Conservation (phyloP, 768 basidiomycete genomes). For the Podaxis sp. region DNA sequence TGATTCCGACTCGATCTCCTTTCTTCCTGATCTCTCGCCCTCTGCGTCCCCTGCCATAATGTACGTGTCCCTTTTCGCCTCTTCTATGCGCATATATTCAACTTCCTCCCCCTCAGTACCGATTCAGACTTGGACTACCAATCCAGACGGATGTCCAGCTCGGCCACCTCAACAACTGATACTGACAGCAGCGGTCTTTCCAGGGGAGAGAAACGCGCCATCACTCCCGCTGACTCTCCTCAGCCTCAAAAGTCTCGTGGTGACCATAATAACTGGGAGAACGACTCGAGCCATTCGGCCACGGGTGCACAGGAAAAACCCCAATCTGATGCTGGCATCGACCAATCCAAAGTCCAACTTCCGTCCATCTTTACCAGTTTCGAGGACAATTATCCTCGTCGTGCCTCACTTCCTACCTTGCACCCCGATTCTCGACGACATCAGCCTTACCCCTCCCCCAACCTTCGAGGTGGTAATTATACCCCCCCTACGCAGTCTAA, state of each 20-base stretch:
- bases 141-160: conserved; percentile 74
- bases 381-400: conserved; percentile 58
- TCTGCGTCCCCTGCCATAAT: conserved; percentile 44
- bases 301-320: conserved; percentile 35
- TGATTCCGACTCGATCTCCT: conserved; percentile 32
- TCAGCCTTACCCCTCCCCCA: conserved; percentile 54
- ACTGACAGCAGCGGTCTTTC: conserved; percentile 62
- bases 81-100: conserved; percentile 6
- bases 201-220: conserved; percentile 56
- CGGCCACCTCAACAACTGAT: conserved; percentile 66
- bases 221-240: conserved; percentile 55
- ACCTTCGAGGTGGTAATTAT: conserved; percentile 42
- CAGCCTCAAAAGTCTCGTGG: conserved; percentile 48
- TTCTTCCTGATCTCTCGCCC: conserved; percentile 47
- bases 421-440: conserved; percentile 54
- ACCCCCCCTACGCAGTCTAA: conserved; percentile 41
- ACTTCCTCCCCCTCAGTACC: conserved; percentile 27
- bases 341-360: conserved; percentile 60
- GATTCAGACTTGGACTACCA: conserved; percentile 57
- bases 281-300: conserved; percentile 26
- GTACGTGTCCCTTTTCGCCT: conserved; percentile 27
- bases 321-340: conserved; percentile 36
- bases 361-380: conserved; percentile 74
- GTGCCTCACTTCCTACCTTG: conserved; percentile 63
- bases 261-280: conserved; percentile 34